Evolutionary conservation across 2,329 filamentous ascomycete species (phyloP), one percentile per base, ranked within the genome.

Genomic region (Ceratocystis ficicola): DNA sequence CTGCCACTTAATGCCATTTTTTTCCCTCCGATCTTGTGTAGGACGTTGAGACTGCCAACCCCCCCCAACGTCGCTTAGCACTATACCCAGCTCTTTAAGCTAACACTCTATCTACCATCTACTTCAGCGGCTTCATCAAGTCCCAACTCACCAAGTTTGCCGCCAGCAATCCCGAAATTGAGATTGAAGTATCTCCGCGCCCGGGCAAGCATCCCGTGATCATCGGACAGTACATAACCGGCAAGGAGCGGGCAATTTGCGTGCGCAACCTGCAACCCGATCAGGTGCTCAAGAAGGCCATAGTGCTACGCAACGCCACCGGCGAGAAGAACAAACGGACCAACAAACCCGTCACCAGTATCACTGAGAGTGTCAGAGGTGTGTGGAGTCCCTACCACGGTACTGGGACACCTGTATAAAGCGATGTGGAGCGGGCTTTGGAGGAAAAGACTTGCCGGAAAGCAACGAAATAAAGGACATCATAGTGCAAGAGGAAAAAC

Each of bases 211-310:
- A 97, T 76, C 94, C 94, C 46, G 84, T 96, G 69, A 85, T 99
- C 72, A 85, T 87, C 71, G 94, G 90, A 67, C 83, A 90, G 76
- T 99, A 95, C 77, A 90, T 97, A 80, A 97, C 96, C 75, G 92
- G 93, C 69, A 82, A 85, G 32, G 82, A 88, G 69, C 94, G 94
- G 75, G 83, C 90, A 8, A 84, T 97, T 64, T 96, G 92, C 75
- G 91, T 97, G 66, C 84, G 88, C 71, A 97, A 96, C 72, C 76
- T 96, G 73, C 86, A 91, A 71, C 84, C 86, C 36, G 83, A 87
- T 68, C 87, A 95, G 74, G 87, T 99, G 46, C 74, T 92, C 65
- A 81, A 90, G 73, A 96, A 96, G 80, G 86, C 82, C 0, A 81
- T 88, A 73, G 75, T 90, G 68, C 74, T 94, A 71, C 81, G 88